Percentiles rank a stretch among this genome's conserved stretches.
These are phyloP conservation scores for Mucor saturninus DNA, from an alignment of 371 early-diverging fungal species.

Conservation along the genomic window DNA sequence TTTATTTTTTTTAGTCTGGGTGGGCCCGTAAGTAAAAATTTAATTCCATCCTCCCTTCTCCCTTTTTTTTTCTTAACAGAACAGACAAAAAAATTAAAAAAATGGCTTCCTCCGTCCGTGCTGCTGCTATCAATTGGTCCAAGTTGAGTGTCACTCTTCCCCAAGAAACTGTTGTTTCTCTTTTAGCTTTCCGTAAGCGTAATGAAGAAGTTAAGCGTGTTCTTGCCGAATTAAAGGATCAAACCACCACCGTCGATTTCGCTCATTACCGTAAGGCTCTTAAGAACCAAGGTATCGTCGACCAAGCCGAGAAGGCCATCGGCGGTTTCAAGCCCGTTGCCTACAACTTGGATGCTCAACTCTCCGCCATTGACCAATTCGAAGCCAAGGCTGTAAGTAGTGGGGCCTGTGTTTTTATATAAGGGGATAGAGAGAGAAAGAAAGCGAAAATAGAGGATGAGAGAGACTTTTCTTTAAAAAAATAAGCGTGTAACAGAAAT, in stretches of 20 bases:
- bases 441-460: constrained; percentile 1
- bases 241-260: constrained; percentile 85
- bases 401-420: not conserved
- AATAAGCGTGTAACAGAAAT: not conserved
- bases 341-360: constrained; percentile 85
- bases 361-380: constrained; percentile 85
- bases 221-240: constrained; percentile 82
- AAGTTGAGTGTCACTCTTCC: constrained; percentile 83
- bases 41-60: constrained; percentile 5
- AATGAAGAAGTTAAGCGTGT: constrained; percentile 90
- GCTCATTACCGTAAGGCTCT: constrained; percentile 83
- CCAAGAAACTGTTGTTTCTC: constrained; percentile 87
- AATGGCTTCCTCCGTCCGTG: constrained; percentile 51
- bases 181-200: constrained; percentile 93
- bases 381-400: constrained; percentile 87
- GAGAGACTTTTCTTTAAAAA: constrained; percentile 7
- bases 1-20: constrained; percentile 10
- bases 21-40: constrained; percentile 3
- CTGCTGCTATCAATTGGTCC: constrained; percentile 88
- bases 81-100: constrained; percentile 2
- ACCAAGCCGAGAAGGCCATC: constrained; percentile 88
- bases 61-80: constrained; percentile 16
- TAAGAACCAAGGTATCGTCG: constrained; percentile 89
- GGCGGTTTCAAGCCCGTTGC: constrained; percentile 81
- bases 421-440: not conserved